Conservation (phyloP, 495 filamentous ascomycete genomes). For the Xylaria grammica region DNA sequence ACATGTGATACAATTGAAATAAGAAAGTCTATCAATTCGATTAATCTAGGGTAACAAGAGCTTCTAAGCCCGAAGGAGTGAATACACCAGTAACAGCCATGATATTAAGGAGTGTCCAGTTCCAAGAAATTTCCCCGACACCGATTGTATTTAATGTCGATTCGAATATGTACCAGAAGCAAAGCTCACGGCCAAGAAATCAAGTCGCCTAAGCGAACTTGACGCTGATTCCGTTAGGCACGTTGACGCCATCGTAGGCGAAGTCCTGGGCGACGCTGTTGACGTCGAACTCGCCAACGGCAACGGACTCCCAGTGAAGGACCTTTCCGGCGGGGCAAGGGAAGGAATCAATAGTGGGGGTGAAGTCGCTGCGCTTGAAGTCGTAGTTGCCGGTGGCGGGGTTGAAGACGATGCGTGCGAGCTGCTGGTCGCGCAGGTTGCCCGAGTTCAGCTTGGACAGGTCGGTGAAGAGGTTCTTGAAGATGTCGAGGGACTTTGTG, state of each 20-base stretch:
- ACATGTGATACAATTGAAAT: no score
- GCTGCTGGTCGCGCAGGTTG: conserved; percentile 29
- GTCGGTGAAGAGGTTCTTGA: conserved; percentile 31
- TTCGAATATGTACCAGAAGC: background rate
- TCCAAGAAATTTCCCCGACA: background rate
- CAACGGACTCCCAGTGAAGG: conserved; percentile 32
- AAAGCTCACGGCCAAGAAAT: background rate
- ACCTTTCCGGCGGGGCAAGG: conserved; percentile 29
- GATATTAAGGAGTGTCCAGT: conserved; percentile 3
- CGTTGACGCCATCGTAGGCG: conserved; percentile 19
- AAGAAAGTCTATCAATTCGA: background rate
- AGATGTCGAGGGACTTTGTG: conserved; percentile 25
- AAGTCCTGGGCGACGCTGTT: conserved; percentile 33
- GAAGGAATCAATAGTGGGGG: conserved; percentile 28
- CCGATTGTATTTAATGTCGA: background rate
- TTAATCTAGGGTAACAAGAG: background rate
- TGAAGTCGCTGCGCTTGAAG: conserved; percentile 23
- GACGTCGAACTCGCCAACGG: conserved; percentile 28
- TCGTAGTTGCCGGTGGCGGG: conserved; percentile 26
- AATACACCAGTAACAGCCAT: conserved; percentile 14
- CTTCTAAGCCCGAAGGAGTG: background rate
- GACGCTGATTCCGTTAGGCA: conserved; percentile 33
- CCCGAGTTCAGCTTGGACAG: conserved; percentile 23
- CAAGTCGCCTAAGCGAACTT: conserved; percentile 12
- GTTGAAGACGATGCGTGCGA: conserved; percentile 29